Percentiles rank a stretch among this genome's conserved stretches.
These are phyloP conservation scores for Phytopythium boreale DNA, from an alignment of 352 stramenopile genomes.

Conservation along the genomic window DNA sequence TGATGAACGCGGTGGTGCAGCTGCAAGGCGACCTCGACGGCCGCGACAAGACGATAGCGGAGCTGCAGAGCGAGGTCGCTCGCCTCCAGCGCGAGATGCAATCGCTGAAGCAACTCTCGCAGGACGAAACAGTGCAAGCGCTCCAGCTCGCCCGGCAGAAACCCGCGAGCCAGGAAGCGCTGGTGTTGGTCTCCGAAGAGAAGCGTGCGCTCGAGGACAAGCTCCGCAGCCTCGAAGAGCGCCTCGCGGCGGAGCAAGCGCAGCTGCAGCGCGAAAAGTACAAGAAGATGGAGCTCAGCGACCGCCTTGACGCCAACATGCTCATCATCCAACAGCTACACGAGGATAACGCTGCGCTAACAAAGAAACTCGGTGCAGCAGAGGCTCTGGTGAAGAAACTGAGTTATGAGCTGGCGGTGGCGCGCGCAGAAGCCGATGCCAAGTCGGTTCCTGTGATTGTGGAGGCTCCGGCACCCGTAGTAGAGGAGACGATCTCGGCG, in stretches of 20 bases:
- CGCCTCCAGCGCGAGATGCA: conserved; percentile 29
- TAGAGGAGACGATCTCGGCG: conserved; percentile 12
- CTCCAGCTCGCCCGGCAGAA: conserved; percentile 67
- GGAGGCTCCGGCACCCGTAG: conserved; percentile 6
- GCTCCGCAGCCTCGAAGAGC: conserved; percentile 20
- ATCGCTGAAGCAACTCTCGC: conserved; percentile 41
- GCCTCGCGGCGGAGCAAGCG: conserved; percentile 16
- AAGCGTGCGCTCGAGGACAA: conserved; percentile 43
- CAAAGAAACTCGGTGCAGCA: conserved; percentile 6
- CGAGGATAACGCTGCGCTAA: conserved; percentile 23
- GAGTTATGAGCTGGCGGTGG: background rate
- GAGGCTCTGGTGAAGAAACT: background rate
- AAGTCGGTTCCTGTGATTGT: background rate
- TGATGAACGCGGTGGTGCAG: conserved; percentile 44
- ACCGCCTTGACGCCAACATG: conserved; percentile 9
- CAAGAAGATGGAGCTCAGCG: conserved; percentile 12
- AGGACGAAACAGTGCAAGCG: conserved; percentile 74
- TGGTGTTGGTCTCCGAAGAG: conserved; percentile 55
- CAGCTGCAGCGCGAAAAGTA: conserved; percentile 16
- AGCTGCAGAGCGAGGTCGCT: conserved; percentile 26
- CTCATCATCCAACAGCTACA: conserved; percentile 22
- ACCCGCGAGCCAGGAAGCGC: conserved; percentile 50
- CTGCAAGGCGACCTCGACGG: conserved; percentile 32
- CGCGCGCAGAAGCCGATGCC: background rate
- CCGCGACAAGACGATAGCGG: conserved; percentile 18